Evolutionary conservation across 306 rosid genomes (phyloP).

Genomic region (Cajanus cajan): DNA sequence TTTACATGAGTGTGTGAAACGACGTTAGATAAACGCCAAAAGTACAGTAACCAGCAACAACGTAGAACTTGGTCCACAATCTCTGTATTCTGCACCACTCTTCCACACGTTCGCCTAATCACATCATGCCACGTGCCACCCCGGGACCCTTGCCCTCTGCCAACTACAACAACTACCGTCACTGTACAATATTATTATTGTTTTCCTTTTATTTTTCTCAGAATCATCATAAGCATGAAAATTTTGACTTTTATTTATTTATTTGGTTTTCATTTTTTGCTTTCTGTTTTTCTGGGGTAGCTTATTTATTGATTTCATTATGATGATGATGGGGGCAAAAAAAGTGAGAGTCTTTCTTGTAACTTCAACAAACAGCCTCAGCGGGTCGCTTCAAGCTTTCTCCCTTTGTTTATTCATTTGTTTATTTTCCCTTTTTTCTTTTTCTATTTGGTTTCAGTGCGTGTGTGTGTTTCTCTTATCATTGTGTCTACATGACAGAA

Average conservation of each 20-base stretch:
- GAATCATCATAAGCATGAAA: background rate
- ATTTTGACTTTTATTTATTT: background rate
- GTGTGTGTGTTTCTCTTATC: conserved; percentile 23
- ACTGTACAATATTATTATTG: background rate
- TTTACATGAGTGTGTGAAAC: conserved; percentile 30
- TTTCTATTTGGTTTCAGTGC: background rate
- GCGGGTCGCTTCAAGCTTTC: conserved; percentile 34
- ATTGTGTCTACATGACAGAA: conserved; percentile 21
- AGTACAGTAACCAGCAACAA: conserved; percentile 15
- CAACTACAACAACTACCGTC: conserved; percentile 37
- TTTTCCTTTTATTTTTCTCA: background rate
- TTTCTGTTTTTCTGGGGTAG: conserved; percentile 10
- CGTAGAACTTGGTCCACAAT: conserved; percentile 31
- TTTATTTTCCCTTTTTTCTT: background rate
- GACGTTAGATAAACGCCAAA: conserved; percentile 42
- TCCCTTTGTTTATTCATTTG: background rate
- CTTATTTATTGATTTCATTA: conserved; percentile 21
- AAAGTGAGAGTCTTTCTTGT: conserved; percentile 28
- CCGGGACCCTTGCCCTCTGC: conserved; percentile 12
- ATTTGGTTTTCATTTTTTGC: background rate
- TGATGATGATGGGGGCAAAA: conserved; percentile 4
- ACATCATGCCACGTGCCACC: conserved; percentile 36
- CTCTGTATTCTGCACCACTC: conserved; percentile 15
- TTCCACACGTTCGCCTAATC: conserved; percentile 52
- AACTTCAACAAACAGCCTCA: conserved; percentile 13